Percentiles rank a stretch among this genome's conserved stretches.
Evolutionary conservation across 1,284 basidiomycete genomes (phyloP).

Genomic region (Boletus semigastroideus): DNA sequence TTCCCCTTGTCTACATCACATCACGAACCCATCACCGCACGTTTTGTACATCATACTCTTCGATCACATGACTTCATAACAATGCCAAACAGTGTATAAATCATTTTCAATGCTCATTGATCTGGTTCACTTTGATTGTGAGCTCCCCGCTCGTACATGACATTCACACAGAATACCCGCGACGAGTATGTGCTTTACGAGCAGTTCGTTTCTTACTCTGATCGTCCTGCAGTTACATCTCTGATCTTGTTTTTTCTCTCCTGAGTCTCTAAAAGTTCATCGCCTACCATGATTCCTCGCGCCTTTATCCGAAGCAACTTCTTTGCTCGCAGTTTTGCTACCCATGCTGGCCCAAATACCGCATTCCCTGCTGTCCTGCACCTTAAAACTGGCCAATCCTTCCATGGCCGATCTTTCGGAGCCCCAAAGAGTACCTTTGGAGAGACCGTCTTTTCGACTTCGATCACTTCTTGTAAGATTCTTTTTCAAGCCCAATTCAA

Average conservation of each 20-base stretch:
- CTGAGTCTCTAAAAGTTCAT: conserved; percentile 49
- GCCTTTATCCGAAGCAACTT: conserved; percentile 50
- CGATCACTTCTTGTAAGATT: conserved; percentile 90
- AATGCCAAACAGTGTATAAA: conserved; percentile 20
- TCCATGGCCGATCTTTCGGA: conserved; percentile 88
- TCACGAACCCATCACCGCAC: conserved; percentile 28
- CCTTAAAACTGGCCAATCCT: conserved; percentile 92
- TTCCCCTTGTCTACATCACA: background rate
- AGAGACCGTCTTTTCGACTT: conserved; percentile 98
- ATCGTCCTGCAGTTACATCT: conserved; percentile 62
- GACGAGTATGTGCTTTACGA: conserved; percentile 63
- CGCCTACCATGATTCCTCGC: conserved; percentile 53
- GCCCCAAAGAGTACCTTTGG: conserved; percentile 88
- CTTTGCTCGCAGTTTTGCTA: conserved; percentile 61
- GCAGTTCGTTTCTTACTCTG: conserved; percentile 3
- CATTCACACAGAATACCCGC: conserved; percentile 78
- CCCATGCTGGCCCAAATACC: conserved; percentile 51
- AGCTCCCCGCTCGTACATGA: conserved; percentile 60
- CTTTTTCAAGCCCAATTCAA: background rate
- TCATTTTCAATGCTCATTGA: conserved; percentile 5
- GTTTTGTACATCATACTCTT: conserved; percentile 37
- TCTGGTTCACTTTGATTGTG: conserved; percentile 3
- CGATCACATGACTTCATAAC: background rate
- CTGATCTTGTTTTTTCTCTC: conserved; percentile 83
- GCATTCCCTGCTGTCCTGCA: conserved; percentile 82